These are phyloP conservation scores for Backusella tuberculispora DNA, from an alignment of 192 early-diverging fungal species.

Conservation along the genomic window DNA sequence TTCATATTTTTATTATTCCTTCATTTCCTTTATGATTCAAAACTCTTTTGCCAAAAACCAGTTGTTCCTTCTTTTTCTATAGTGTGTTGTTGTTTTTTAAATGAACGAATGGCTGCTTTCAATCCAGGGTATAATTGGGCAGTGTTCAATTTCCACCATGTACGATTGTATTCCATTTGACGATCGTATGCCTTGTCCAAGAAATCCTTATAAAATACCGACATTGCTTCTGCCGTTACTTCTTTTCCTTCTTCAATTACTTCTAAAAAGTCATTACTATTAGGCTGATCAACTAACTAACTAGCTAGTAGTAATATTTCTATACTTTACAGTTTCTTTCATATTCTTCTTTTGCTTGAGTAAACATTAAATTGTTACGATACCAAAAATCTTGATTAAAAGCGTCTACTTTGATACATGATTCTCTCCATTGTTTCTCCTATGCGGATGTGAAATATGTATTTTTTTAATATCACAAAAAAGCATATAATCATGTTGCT, in stretches of 20 bases:
- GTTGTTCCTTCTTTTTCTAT: conserved; percentile 14
- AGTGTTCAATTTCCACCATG: conserved; percentile 60
- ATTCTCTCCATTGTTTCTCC: conserved; percentile 51
- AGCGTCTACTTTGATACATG: conserved; percentile 49
- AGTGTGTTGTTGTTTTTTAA: conserved; percentile 20
- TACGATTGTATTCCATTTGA: conserved; percentile 62
- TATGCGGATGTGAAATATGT: conserved; percentile 8
- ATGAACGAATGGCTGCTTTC: conserved; percentile 44
- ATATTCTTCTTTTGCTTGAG: conserved; percentile 53
- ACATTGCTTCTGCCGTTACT: conserved; percentile 55
- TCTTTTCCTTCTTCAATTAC: conserved; percentile 45
- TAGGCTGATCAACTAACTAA: not conserved
- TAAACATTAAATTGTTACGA: conserved; percentile 56
- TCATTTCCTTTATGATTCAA: conserved; percentile 31
- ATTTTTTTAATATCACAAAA: not conserved
- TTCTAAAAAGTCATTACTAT: conserved; percentile 13
- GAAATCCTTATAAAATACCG: conserved; percentile 63
- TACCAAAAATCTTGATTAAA: conserved; percentile 63
- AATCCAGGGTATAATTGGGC: conserved; percentile 51
- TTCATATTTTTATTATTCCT: conserved; percentile 21
- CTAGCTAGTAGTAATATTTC: not conserved
- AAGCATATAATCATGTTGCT: not conserved
- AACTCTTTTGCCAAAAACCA: conserved; percentile 48
- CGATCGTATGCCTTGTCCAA: conserved; percentile 57
- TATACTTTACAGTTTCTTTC: conserved; percentile 50